Conservation (phyloP, 164 flowering plant genomes). For the Warburgia ugandensis region DNA sequence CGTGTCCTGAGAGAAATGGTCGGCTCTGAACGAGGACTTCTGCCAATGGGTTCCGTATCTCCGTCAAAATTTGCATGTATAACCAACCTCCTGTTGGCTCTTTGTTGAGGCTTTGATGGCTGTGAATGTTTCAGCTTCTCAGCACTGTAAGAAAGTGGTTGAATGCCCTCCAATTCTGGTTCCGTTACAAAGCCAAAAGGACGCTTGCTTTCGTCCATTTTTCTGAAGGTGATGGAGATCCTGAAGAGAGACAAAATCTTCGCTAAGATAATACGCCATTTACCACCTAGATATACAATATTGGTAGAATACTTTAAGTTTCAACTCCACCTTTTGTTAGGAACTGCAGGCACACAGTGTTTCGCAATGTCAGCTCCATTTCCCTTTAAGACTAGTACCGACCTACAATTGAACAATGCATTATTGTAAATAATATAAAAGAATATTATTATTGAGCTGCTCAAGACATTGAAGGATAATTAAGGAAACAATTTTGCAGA, state of each 20-base stretch:
- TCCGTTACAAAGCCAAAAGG: conserved; percentile 58
- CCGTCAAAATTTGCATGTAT: conserved; percentile 15
- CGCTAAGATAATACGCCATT: no score
- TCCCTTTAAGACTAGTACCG: conserved; percentile 86
- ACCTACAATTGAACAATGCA: conserved; percentile 29
- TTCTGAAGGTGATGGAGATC: conserved; percentile 93
- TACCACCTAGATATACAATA: background rate
- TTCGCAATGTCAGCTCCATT: conserved; percentile 93
- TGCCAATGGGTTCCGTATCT: conserved; percentile 1
- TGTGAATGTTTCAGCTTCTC: conserved; percentile 20
- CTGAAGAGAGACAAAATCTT: conserved; percentile 27
- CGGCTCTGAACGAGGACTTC: conserved; percentile 20
- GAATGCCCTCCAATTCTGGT: conserved; percentile 66
- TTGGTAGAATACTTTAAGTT: no score
- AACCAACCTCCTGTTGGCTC: conserved; percentile 10
- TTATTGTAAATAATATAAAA: no score
- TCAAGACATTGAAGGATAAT: no score
- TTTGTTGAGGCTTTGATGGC: conserved; percentile 17
- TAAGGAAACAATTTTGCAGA: no score
- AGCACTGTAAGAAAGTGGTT: conserved; percentile 49
- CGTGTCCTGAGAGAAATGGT: conserved; percentile 15
- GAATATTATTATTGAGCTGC: no score
- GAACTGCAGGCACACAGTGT: conserved; percentile 96
- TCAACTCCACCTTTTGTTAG: conserved; percentile 54
- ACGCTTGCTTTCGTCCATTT: conserved; percentile 69